A percentile compares a stretch with the other conserved stretches of the same genome.
These are phyloP conservation scores for Seiridium unicorne DNA, from an alignment of 2,329 filamentous ascomycete species.

Conservation along the genomic window DNA sequence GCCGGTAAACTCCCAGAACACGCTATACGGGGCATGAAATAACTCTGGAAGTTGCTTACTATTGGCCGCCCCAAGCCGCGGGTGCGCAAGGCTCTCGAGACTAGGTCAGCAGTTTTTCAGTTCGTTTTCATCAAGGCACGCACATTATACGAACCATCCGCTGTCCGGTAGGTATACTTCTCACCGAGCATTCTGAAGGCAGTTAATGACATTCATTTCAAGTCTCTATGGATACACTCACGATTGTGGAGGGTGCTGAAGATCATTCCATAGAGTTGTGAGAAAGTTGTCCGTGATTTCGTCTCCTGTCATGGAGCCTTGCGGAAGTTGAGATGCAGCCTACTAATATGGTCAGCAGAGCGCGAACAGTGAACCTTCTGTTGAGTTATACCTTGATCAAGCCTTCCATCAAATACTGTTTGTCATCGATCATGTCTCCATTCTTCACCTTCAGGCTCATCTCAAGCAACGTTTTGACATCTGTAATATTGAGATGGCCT, in stretches of 20 bases:
- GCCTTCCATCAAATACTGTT: not conserved
- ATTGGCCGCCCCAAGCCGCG: slow-evolving; percentile 62
- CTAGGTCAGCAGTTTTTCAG: not conserved
- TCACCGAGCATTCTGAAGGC: slow-evolving; percentile 3
- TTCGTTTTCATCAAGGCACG: not conserved
- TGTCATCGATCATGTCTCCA: not conserved
- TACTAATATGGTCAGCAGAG: not conserved
- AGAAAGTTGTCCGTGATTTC: slow-evolving; percentile 7
- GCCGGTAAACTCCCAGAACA: too few species aligned
- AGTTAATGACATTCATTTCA: not conserved
- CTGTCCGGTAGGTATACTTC: slow-evolving; percentile 5
- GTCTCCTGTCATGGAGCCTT: not conserved
- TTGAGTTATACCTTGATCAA: not conserved
- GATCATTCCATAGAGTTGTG: slow-evolving; percentile 8
- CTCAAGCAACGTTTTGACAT: not conserved
- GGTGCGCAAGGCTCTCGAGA: slow-evolving; percentile 57
- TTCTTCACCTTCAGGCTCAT: not conserved
- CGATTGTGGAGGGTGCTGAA: slow-evolving; percentile 8
- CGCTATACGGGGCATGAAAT: too few species aligned
- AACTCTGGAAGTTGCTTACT: slow-evolving; percentile 31
- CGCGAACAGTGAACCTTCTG: too few species aligned
- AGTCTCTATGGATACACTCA: not conserved
- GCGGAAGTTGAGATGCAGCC: not conserved
- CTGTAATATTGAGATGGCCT: not conserved
- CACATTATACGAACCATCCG: slow-evolving; percentile 10